Evolutionary conservation across 768 basidiomycete genomes (phyloP), one percentile per base, ranked within the genome.

Genomic region (Kwoniella sp.): DNA sequence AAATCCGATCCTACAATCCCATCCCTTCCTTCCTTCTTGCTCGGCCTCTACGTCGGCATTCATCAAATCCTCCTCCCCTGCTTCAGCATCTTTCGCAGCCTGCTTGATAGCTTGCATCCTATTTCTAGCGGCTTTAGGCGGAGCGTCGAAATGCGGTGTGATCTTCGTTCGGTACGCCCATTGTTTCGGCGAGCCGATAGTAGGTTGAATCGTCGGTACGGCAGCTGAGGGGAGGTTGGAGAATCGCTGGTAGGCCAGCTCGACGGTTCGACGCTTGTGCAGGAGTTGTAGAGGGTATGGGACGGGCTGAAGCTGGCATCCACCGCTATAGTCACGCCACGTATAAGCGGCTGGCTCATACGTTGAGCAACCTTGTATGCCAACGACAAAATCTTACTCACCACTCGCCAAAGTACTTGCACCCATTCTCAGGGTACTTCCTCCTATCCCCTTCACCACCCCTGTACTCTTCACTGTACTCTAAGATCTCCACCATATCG

Each of bases 151-250:
- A 78, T 99, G 96, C 0, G 96, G 96, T 0, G 96, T 97, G 58
- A 99, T 88, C 82, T 99, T 99, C 1, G 96, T 99, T 31, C 95
- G 87, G 79, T 99, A 99, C 57, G 85, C 86, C 78, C 95, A 97
- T 59, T 94, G 87, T 55, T 91, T 83, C 0, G 95, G 96, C 0
- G 91, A 93, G n/a, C 87, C 86, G 7, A 93, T 87, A 0, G 93
- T 96, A 0, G 87, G 81, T 41, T 85, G 84, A 22, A 93, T 87
- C 0, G 79, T 58, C 8, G 95, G 93, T 1, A 95, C 82, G 0
- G 83, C 79, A 0, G 84, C 76, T 1, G 84, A 74, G 2, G 86
- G 80, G 0, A 96, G 83, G 28, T 56, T 48, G 1, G 74, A 78
- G 55, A 72, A 78, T 55, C 76, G 66, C 34, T 67, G 17, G 52